phyloP scores from a whole-genome alignment of 2,329 filamentous ascomycete genomes.

The Aspergillus chevalieri region DNA sequence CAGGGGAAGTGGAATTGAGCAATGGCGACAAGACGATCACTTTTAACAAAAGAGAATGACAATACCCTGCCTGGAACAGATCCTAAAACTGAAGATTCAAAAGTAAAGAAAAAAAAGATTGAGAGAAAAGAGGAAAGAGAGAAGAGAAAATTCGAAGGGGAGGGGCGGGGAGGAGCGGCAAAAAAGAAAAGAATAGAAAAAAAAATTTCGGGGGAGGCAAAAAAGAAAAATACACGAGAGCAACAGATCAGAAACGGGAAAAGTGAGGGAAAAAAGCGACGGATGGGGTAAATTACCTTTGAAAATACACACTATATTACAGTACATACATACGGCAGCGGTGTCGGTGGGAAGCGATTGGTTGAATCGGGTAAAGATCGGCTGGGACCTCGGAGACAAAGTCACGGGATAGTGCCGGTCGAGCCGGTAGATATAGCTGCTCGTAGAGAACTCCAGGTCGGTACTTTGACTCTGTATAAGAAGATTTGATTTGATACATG shows the following conservation, averaged over 20 bases:
- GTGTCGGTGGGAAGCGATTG: not conserved
- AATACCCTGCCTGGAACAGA: slow-evolving; percentile 9
- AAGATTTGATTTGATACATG: no score
- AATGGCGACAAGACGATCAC: slow-evolving; percentile 7
- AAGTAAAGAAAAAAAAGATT: slow-evolving; percentile 7
- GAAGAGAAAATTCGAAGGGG: slow-evolving; percentile 8
- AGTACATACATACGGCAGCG: not conserved
- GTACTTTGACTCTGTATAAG: no score
- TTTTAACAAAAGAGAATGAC: slow-evolving; percentile 8
- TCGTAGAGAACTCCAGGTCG: not conserved
- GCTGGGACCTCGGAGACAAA: no score
- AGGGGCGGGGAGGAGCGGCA: slow-evolving; percentile 1
- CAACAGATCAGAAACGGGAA: slow-evolving; percentile 2
- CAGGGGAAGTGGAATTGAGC: not conserved
- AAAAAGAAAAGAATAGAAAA: slow-evolving; percentile 13
- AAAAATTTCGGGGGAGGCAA: slow-evolving; percentile 2
- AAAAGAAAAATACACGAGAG: slow-evolving; percentile 5
- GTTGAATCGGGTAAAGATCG: not conserved
- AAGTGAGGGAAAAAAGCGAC: slow-evolving; percentile 2
- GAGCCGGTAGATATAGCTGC: not conserved
- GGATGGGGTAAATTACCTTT: slow-evolving; percentile 4
- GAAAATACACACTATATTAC: not conserved
- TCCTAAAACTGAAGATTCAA: not conserved
- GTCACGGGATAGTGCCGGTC: no score
- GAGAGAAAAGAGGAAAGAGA: slow-evolving; percentile 9